Conservation (phyloP, 345 rosid genomes). For the Clausena lansium region DNA sequence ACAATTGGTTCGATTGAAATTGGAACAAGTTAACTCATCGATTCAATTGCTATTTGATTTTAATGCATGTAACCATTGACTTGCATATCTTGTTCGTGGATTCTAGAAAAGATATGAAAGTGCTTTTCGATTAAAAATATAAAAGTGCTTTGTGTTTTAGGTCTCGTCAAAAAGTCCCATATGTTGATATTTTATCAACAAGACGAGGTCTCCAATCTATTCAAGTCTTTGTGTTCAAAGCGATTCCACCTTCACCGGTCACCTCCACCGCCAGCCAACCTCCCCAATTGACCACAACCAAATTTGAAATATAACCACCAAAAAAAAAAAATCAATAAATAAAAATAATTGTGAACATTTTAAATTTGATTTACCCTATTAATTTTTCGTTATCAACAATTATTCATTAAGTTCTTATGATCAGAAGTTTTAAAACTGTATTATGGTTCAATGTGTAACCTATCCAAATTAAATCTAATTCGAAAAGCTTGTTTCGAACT, state of each 20-base stretch:
- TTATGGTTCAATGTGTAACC: no score
- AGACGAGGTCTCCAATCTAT: not conserved
- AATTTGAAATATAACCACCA: not conserved
- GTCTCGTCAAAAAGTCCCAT: not conserved
- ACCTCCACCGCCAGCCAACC: not conserved
- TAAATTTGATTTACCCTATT: not conserved
- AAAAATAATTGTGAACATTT: not conserved
- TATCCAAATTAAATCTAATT: no score
- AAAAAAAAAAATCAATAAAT: not conserved
- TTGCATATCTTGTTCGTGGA: not conserved
- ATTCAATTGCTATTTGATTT: not conserved
- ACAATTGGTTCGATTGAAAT: not conserved
- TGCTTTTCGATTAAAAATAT: not conserved
- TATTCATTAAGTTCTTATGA: not conserved
- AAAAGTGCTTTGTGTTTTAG: not conserved
- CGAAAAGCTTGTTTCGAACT: no score
- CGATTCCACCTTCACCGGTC: not conserved
- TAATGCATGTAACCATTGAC: not conserved
- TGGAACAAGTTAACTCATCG: not conserved
- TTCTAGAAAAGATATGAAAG: not conserved
- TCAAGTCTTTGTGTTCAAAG: not conserved
- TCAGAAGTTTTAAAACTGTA: no score
- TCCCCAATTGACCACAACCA: not conserved
- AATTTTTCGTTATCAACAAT: no score
- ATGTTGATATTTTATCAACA: not conserved